Evolutionary conservation across 2,329 filamentous ascomycete genomes (phyloP).

Genomic region (Cytospora schulzeri): DNA sequence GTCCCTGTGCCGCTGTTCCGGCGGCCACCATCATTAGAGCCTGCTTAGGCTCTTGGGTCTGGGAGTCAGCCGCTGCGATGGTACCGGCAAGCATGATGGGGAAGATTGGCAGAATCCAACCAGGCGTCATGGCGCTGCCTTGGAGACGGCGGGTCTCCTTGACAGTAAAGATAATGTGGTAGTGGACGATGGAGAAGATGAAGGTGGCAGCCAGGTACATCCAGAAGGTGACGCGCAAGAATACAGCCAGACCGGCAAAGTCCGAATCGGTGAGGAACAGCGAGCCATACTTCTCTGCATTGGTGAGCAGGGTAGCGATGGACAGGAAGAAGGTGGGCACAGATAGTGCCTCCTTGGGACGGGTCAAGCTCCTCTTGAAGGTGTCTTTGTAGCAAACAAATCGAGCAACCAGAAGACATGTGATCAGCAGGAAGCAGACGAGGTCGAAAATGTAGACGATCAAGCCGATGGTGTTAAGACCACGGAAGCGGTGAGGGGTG

Average conservation of each 20-base stretch:
- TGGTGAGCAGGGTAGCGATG: slow-evolving; percentile 60
- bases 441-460: slow-evolving; percentile 54
- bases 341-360: slow-evolving; percentile 59
- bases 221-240: slow-evolving; percentile 62
- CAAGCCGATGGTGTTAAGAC: slow-evolving; percentile 53
- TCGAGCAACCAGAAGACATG: slow-evolving; percentile 40
- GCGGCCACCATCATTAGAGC: slow-evolving; percentile 58
- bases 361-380: slow-evolving; percentile 47
- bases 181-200: slow-evolving; percentile 55
- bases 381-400: slow-evolving; percentile 48
- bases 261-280: slow-evolving; percentile 39
- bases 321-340: slow-evolving; percentile 65
- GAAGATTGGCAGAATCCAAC: slow-evolving; percentile 65
- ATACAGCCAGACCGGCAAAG: slow-evolving; percentile 52
- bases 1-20: slow-evolving; percentile 61
- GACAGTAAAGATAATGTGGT: slow-evolving; percentile 58
- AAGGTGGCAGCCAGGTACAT: slow-evolving; percentile 59
- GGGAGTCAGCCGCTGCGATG: slow-evolving; percentile 55
- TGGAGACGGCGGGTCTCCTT: slow-evolving; percentile 48
- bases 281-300: slow-evolving; percentile 53
- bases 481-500: slow-evolving; percentile 44
- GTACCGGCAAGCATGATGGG: slow-evolving; percentile 65
- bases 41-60: slow-evolving; percentile 46
- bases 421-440: slow-evolving; percentile 42
- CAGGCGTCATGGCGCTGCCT: slow-evolving; percentile 57